phyloP scores from a whole-genome alignment of 768 basidiomycete species.

The Guyanaporus albipodus region DNA sequence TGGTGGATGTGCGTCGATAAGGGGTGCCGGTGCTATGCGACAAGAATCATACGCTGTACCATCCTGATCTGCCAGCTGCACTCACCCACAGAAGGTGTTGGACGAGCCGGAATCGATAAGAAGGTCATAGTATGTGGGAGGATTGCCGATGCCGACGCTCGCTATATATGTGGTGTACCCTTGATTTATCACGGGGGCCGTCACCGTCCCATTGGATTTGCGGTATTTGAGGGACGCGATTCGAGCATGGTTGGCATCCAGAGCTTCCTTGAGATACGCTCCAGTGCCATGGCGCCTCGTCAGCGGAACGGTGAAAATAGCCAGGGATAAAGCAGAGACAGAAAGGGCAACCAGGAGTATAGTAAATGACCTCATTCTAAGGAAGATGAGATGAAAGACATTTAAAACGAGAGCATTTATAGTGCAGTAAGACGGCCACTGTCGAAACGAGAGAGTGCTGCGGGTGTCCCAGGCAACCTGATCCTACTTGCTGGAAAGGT shows the following conservation, averaged over 20 bases:
- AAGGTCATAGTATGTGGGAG: conserved; percentile 27
- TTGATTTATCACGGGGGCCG: conserved; percentile 13
- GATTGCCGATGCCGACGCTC: conserved; percentile 24
- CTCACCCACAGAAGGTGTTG: conserved; percentile 27
- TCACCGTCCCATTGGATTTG: not conserved
- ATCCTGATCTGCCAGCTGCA: not conserved
- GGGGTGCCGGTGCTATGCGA: conserved; percentile 15
- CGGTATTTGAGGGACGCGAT: conserved; percentile 4
- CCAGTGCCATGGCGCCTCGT: conserved; percentile 9
- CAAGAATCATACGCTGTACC: not conserved
- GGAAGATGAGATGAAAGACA: not conserved
- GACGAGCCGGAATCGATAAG: conserved; percentile 31
- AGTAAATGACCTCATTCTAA: conserved; percentile 12
- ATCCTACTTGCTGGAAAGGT: too few relatives aligned
- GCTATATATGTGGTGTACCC: conserved; percentile 17
- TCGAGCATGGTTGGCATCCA: conserved; percentile 17
- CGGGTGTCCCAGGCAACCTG: not conserved
- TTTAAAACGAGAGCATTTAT: not conserved
- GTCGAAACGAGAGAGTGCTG: not conserved
- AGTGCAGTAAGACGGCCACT: not conserved
- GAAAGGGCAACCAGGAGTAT: conserved; percentile 1
- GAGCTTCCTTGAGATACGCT: conserved; percentile 14
- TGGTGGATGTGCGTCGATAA: conserved; percentile 16
- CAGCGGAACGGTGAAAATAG: conserved; percentile 7
- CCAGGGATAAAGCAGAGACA: not conserved